Percentiles rank a stretch among this genome's conserved stretches.
Evolutionary conservation across 768 basidiomycete genomes (phyloP).

Genomic region (Pisolithus marmoratus): DNA sequence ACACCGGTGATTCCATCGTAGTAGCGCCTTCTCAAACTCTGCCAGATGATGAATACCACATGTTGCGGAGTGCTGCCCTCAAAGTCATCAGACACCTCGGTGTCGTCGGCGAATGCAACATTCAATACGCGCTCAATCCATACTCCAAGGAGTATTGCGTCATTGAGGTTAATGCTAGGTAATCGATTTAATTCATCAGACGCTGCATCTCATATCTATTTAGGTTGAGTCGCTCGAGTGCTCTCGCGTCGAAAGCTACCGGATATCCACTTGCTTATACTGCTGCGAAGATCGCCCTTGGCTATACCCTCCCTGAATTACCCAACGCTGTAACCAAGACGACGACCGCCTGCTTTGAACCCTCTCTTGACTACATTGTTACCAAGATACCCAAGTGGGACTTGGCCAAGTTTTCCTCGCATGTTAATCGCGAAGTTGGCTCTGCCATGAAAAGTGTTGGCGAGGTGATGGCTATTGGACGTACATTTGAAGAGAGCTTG

Average conservation of each 20-base stretch:
- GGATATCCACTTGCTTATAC: slow-evolving; percentile 98
- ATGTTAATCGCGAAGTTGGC: slow-evolving; percentile 86
- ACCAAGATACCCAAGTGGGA: slow-evolving; percentile 99
- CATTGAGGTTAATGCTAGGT: slow-evolving; percentile 64
- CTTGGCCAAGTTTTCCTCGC: slow-evolving; percentile 89
- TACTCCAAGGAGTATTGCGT: slow-evolving; percentile 96
- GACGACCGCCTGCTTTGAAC: slow-evolving; percentile 97
- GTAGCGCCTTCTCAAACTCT: slow-evolving; percentile 97
- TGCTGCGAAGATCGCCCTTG: slow-evolving; percentile 95
- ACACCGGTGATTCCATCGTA: slow-evolving; percentile 98
- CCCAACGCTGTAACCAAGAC: slow-evolving; percentile 96
- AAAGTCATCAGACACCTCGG: slow-evolving; percentile 99
- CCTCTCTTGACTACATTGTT: slow-evolving; percentile 93
- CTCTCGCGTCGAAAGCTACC: slow-evolving; percentile 96
- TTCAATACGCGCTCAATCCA: slow-evolving; percentile 97
- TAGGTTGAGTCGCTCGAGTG: slow-evolving; percentile 96
- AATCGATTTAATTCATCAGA: neutral
- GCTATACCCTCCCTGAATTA: slow-evolving; percentile 96
- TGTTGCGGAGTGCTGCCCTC: slow-evolving; percentile 96
- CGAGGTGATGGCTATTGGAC: slow-evolving; percentile 98
- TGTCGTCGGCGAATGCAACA: slow-evolving; percentile 97
- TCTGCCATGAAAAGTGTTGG: slow-evolving; percentile 99
- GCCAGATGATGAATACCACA: slow-evolving; percentile 99
- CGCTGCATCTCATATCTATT: slow-evolving; percentile 37
- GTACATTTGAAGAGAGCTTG: slow-evolving; percentile 96